A percentile compares a stretch with the other conserved stretches of the same genome.
phyloP scores from a whole-genome alignment of 2,329 filamentous ascomycete species.

The Colletotrichum paranaense region DNA sequence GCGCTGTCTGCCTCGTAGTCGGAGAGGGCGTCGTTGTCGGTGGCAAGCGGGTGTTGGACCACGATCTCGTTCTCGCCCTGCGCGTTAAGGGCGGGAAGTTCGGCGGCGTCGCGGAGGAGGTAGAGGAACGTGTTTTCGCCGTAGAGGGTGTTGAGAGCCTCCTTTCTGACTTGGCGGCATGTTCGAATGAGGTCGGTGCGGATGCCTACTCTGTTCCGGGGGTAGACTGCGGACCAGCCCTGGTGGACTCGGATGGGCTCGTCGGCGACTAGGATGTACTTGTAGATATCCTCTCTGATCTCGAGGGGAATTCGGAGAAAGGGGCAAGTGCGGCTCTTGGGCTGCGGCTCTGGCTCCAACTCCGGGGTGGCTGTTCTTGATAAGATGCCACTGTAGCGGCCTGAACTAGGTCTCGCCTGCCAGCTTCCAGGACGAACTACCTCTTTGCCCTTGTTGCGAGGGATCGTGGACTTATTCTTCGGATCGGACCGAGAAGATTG shows the following conservation, averaged over 20 bases:
- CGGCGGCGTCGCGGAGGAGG: conserved; percentile 51
- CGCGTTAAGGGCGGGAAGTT: conserved; percentile 32
- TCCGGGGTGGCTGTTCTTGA: not conserved
- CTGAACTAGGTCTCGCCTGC: not conserved
- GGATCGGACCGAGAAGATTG: too few species aligned
- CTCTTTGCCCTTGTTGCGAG: not conserved
- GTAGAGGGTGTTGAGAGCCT: conserved; percentile 57
- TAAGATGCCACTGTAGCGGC: not conserved
- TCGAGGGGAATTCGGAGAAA: conserved; percentile 42
- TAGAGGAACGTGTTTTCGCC: conserved; percentile 61
- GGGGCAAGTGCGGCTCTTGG: not conserved
- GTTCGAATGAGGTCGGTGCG: conserved; percentile 50
- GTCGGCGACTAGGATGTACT: conserved; percentile 44
- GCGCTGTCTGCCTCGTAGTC: conserved; percentile 17
- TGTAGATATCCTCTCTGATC: conserved; percentile 46
- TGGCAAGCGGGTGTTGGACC: conserved; percentile 7
- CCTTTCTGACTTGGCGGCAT: conserved; percentile 47
- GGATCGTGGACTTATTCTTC: not conserved
- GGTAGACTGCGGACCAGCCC: conserved; percentile 48
- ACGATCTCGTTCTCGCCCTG: conserved; percentile 35
- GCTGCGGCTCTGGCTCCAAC: not conserved
- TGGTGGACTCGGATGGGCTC: conserved; percentile 47
- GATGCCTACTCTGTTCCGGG: conserved; percentile 31
- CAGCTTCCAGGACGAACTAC: not conserved
- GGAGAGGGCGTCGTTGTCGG: not conserved